Evolutionary conservation across 1,284 basidiomycete genomes (phyloP).

Genomic region (Boletus sp.): DNA sequence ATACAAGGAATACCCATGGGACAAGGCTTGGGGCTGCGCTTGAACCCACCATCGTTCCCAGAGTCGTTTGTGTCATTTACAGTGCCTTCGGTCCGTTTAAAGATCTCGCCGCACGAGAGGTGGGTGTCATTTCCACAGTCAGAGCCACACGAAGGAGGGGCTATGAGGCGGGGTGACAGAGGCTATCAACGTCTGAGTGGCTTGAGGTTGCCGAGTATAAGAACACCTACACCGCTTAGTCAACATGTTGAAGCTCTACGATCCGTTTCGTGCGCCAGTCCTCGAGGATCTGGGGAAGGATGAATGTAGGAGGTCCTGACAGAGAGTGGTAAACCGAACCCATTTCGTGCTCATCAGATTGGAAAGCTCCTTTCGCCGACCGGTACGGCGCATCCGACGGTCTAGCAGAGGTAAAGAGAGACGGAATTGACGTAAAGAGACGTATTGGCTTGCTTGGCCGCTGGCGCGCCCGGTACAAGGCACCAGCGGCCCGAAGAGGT

Average conservation of each 20-base stretch:
- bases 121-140: too few relatives aligned
- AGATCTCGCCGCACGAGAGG: too few relatives aligned
- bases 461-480: not conserved
- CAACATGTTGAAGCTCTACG: slow-evolving; percentile 72
- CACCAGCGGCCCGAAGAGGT: not conserved
- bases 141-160: too few relatives aligned
- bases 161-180: not conserved
- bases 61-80: too few relatives aligned
- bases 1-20: too few relatives aligned
- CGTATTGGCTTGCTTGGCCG: slow-evolving; percentile 6
- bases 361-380: slow-evolving; percentile 60
- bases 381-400: slow-evolving; percentile 83
- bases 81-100: too few relatives aligned
- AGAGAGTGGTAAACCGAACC: too few relatives aligned
- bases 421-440: slow-evolving; percentile 75
- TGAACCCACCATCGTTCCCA: too few relatives aligned
- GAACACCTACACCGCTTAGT: slow-evolving; percentile 57
- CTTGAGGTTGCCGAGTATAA: slow-evolving; percentile 43
- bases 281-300: slow-evolving; percentile 66
- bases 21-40: too few relatives aligned
- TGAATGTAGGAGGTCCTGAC: too few relatives aligned
- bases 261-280: slow-evolving; percentile 84
- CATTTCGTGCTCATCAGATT: too few relatives aligned
- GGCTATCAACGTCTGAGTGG: slow-evolving; percentile 24
- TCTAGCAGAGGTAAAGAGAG: slow-evolving; percentile 65